Evolutionary conservation across 345 rosid genomes (phyloP).

Genomic region (Lepidium africanum): DNA sequence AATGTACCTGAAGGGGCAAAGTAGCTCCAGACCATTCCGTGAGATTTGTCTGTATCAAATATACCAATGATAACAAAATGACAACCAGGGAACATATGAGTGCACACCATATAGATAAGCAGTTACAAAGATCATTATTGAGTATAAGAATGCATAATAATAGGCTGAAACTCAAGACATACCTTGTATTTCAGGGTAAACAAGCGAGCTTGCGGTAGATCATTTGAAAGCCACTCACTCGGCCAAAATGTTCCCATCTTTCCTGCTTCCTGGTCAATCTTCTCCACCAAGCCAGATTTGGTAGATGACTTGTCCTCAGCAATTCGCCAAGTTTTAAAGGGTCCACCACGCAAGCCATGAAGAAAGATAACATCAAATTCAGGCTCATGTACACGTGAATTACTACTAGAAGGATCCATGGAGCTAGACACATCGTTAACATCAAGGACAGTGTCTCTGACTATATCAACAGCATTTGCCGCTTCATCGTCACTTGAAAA

Average conservation of each 20-base stretch:
- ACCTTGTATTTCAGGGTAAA: conserved; percentile 95
- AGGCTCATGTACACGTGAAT: conserved; percentile 40
- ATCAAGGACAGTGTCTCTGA: conserved; percentile 24
- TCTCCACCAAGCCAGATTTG: conserved; percentile 93
- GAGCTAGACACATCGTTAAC: conserved; percentile 26
- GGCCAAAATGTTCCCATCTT: conserved; percentile 98
- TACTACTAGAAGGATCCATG: conserved; percentile 24
- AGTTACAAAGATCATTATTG: neutral
- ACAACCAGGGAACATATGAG: neutral
- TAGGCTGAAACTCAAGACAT: conserved; percentile 21
- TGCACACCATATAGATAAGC: neutral
- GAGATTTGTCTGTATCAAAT: conserved; percentile 74
- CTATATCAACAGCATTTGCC: conserved; percentile 11
- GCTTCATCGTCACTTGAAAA: conserved; percentile 27
- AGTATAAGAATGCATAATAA: neutral
- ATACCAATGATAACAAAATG: conserved; percentile 3
- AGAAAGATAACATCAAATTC: conserved; percentile 80
- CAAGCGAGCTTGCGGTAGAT: conserved; percentile 80
- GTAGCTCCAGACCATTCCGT: conserved; percentile 95
- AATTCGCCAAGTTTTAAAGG: conserved; percentile 92
- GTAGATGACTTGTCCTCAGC: conserved; percentile 81
- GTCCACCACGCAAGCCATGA: conserved; percentile 95
- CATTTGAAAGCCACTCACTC: conserved; percentile 88
- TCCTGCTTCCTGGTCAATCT: conserved; percentile 98
- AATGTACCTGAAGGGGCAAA: conserved; percentile 87